These are phyloP conservation scores for Sanghuangporus sanghuang DNA, from an alignment of 1,284 basidiomycete genomes.

Conservation along the genomic window DNA sequence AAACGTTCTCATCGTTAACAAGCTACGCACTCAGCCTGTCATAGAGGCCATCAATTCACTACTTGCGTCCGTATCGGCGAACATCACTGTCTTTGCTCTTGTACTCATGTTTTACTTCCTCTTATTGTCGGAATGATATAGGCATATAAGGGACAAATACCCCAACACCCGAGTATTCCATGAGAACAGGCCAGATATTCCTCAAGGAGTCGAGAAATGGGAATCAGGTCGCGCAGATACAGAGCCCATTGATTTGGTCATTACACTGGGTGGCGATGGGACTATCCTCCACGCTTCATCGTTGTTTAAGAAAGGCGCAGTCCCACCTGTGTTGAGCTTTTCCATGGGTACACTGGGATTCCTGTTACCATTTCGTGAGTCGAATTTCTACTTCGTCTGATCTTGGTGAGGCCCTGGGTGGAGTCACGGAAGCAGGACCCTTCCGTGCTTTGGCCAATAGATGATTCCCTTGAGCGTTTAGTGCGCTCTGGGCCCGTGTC, in stretches of 20 bases:
- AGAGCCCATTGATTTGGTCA: slow-evolving; percentile 75
- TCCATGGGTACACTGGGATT: slow-evolving; percentile 96
- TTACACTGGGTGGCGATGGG: slow-evolving; percentile 93
- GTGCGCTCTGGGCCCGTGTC: not conserved
- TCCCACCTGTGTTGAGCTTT: slow-evolving; percentile 93
- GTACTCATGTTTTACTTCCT: not conserved
- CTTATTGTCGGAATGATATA: slow-evolving; percentile 24
- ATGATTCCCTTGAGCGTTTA: too few relatives aligned
- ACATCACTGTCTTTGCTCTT: not conserved
- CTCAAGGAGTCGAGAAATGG: slow-evolving; percentile 61
- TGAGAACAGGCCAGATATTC: slow-evolving; percentile 66
- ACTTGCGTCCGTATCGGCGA: slow-evolving; percentile 45
- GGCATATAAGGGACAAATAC: slow-evolving; percentile 61
- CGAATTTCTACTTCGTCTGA: not conserved
- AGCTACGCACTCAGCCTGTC: slow-evolving; percentile 67
- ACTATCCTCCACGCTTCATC: slow-evolving; percentile 95
- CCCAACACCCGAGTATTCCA: slow-evolving; percentile 72
- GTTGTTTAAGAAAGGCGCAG: slow-evolving; percentile 82
- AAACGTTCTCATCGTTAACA: slow-evolving; percentile 69
- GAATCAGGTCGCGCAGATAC: slow-evolving; percentile 36
- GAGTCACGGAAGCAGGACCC: too few relatives aligned
- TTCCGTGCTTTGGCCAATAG: too few relatives aligned
- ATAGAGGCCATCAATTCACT: slow-evolving; percentile 69
- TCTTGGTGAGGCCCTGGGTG: not conserved
- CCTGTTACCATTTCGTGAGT: slow-evolving; percentile 88